Evolutionary conservation across 2,329 filamentous ascomycete genomes (phyloP).

Genomic region (Ambrosiella cleistominuta): DNA sequence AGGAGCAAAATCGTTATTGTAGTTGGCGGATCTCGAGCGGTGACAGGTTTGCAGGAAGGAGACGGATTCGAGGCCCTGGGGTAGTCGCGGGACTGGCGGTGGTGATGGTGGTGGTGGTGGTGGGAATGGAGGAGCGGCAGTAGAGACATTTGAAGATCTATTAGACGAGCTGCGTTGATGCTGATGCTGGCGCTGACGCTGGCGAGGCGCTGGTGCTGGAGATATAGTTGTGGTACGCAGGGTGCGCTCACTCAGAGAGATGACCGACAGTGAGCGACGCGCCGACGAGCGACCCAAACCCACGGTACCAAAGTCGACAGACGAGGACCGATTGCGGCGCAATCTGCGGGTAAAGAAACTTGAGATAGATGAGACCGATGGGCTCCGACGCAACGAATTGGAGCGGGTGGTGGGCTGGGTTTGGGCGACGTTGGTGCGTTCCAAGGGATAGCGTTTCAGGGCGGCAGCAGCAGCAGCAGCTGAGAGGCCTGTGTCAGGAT

Average conservation of each 20-base stretch:
- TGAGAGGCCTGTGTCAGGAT: conserved; percentile 34
- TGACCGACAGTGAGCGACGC: conserved; percentile 36
- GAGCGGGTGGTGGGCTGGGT: conserved; percentile 64
- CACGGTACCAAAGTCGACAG: neutral
- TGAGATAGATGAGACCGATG: conserved; percentile 45
- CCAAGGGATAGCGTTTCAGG: conserved; percentile 57
- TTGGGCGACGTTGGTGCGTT: conserved; percentile 62
- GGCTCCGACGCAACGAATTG: conserved; percentile 48
- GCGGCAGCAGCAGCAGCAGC: conserved; percentile 76
- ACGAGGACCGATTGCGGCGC: neutral
- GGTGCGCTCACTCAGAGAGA: conserved; percentile 77
- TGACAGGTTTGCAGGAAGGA: too few relatives aligned
- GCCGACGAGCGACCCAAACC: neutral
- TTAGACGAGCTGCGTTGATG: neutral
- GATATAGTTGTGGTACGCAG: conserved; percentile 61
- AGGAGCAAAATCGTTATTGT: conserved; percentile 26
- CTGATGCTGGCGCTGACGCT: conserved; percentile 17
- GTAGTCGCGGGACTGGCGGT: neutral
- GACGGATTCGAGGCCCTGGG: neutral
- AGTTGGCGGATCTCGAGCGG: neutral
- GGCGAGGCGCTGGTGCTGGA: conserved; percentile 17
- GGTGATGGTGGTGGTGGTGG: conserved; percentile 32
- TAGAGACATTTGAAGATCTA: neutral
- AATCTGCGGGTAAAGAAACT: neutral
- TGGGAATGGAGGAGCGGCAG: conserved; percentile 20